Conservation (phyloP, 257 asterid species). For the Datura wrightii region DNA sequence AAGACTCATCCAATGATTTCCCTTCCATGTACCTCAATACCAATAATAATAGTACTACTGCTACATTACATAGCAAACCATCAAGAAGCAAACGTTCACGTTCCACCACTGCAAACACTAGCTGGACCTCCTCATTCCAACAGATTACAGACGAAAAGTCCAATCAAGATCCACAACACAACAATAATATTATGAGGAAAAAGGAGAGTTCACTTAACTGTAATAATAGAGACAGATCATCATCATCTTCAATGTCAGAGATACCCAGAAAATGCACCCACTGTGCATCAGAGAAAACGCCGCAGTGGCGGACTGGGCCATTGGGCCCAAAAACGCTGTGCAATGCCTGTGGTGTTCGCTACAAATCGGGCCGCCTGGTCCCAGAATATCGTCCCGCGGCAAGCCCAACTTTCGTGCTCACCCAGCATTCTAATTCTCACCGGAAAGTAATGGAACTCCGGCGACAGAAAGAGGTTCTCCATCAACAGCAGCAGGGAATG, state of each 20-base stretch:
- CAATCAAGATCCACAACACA: conserved; percentile 13
- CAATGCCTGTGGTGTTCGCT: conserved; percentile 88
- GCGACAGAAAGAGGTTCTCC: conserved; percentile 67
- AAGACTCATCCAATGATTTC: conserved; percentile 59
- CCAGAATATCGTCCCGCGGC: conserved; percentile 90
- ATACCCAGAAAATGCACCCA: conserved; percentile 70
- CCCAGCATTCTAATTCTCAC: conserved; percentile 86
- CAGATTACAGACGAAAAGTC: neutral
- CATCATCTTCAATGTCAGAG: conserved; percentile 21
- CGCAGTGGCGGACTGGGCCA: conserved; percentile 88
- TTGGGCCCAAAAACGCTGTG: conserved; percentile 79
- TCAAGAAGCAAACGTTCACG: conserved; percentile 59
- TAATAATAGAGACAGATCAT: conserved; percentile 27
- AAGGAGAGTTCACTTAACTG: conserved; percentile 18
- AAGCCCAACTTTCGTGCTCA: conserved; percentile 81
- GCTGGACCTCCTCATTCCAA: conserved; percentile 27
- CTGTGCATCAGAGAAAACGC: conserved; percentile 83
- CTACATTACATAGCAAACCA: conserved; percentile 41
- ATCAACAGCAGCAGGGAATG: conserved; percentile 52
- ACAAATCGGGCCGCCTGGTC: conserved; percentile 73
- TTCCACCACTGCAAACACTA: conserved; percentile 31
- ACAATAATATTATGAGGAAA: neutral
- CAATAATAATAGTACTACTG: conserved; percentile 25
- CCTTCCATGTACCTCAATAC: conserved; percentile 38
- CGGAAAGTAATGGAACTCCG: conserved; percentile 77